Evolutionary conservation across 2,329 filamentous ascomycete species (phyloP).

Genomic region (Nectriaceae sp.): DNA sequence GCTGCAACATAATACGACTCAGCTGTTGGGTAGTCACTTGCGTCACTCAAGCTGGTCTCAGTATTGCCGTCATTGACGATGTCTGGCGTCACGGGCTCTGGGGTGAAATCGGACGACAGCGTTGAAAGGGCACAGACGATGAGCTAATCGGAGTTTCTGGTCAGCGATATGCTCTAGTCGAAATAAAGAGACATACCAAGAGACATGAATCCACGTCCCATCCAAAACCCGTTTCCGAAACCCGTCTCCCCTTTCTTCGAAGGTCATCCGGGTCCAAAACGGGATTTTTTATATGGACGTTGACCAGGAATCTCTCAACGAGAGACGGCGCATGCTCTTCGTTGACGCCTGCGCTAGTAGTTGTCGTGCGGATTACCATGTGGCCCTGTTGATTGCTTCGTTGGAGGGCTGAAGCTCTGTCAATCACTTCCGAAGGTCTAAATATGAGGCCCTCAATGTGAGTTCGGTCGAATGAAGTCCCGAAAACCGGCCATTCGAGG

Average conservation of each 20-base stretch:
- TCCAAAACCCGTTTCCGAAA: constrained; percentile 24
- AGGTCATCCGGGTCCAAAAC: constrained; percentile 21
- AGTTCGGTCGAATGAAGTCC: background rate
- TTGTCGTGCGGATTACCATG: background rate
- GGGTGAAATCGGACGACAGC: constrained; percentile 1
- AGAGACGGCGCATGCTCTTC: constrained; percentile 25
- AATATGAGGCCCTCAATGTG: background rate
- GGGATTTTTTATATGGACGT: constrained; percentile 30
- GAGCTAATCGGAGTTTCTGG: constrained; percentile 7
- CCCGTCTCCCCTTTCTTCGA: constrained; percentile 21
- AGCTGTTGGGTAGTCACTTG: constrained; percentile 10
- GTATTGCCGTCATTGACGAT: background rate
- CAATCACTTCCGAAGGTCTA: background rate
- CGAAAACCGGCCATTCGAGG: constrained; percentile 1
- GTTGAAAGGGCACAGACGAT: constrained; percentile 25
- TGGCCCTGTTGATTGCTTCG: no score
- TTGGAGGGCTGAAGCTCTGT: background rate
- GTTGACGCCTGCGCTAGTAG: constrained; percentile 6
- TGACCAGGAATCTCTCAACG: constrained; percentile 25
- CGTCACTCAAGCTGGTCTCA: background rate
- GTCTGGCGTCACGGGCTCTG: background rate
- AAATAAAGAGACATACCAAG: constrained; percentile 6
- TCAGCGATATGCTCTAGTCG: background rate
- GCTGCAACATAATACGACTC: constrained; percentile 28
- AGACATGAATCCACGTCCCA: constrained; percentile 29